Base-by-base conservation (phyloP, 164 flowering plant species). In the Vitis cinerea region DNA sequence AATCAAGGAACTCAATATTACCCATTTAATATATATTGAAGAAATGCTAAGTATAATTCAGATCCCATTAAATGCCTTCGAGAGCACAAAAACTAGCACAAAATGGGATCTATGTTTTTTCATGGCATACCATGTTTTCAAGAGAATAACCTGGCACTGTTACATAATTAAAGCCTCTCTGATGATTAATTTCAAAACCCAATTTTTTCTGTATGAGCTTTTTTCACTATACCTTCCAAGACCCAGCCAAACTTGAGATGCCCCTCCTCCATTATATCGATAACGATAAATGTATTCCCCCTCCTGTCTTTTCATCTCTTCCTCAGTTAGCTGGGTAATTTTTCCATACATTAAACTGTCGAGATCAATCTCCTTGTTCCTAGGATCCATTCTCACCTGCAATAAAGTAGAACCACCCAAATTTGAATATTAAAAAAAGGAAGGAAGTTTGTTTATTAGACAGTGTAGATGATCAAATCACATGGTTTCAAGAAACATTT, bases 201-300 rank as follows among this genome's bases (percentile, higher is more conserved):
- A 51, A 37, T n/a, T 30, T 29, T 10, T 37, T 44, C 30, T 8
- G 12, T 9, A 50, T 17, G 15, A 27, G 31, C 13, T n/a, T 37
- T 47, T 37, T 31, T 56, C 64, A 64, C 44, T 37, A 49, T 84
- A 91, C 99, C 99, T 93, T 82, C 94, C 93, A 75, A 91, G 85
- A 67, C 93, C 83, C 63, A 95, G 78, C 99, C 99, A 95, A 78
- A 91, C 94, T 80, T 95, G 99, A 84, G 99, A 82, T 70, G 99
- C 99, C 54, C 98, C 99, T 57, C 99, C 99, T 71, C 98, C 97
- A 86, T 90, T 80, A 74, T 95, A 95, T 30, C 92, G 88, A 72
- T 95, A 95, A 10, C 85, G 97, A 72, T 95, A 95, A 63, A 93
- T 86, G 79, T 90, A 95, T 60, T 79, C 95, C 19, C 92, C 99